Evolutionary conservation across 2,329 filamentous ascomycete genomes (phyloP).

Genomic region (Falciphora oryzae): DNA sequence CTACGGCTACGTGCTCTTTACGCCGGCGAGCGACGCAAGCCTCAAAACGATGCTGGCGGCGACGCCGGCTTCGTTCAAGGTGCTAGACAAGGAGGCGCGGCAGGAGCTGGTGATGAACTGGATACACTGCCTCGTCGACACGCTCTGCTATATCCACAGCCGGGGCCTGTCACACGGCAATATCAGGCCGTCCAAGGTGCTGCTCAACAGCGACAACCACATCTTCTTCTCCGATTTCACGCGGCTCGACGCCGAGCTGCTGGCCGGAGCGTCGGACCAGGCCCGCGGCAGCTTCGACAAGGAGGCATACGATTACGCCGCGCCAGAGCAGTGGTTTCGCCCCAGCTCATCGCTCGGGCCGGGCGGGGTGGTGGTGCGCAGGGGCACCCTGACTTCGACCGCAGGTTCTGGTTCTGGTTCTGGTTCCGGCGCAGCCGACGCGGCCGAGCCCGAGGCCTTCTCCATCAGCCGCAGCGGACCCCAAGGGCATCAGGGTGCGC

Average conservation of each 20-base stretch:
- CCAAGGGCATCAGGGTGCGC: background rate
- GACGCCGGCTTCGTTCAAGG: slow-evolving; percentile 37
- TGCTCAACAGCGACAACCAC: slow-evolving; percentile 58
- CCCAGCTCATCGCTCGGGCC: slow-evolving; percentile 20
- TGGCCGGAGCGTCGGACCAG: slow-evolving; percentile 30
- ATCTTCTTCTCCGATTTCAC: slow-evolving; percentile 63
- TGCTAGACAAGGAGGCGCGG: slow-evolving; percentile 24
- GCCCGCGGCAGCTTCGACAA: slow-evolving; percentile 52
- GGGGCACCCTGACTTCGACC: slow-evolving; percentile 24
- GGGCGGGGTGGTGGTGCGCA: slow-evolving; percentile 9
- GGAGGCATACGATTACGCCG: slow-evolving; percentile 67
- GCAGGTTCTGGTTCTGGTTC: slow-evolving; percentile 34
- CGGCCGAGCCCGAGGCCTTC: slow-evolving; percentile 23
- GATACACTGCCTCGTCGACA: slow-evolving; percentile 68
- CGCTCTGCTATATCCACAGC: slow-evolving; percentile 61
- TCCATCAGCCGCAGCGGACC: slow-evolving; percentile 27
- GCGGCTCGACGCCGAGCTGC: slow-evolving; percentile 37
- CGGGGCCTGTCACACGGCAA: slow-evolving; percentile 59
- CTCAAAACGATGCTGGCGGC: slow-evolving; percentile 62
- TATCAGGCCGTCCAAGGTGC: slow-evolving; percentile 65
- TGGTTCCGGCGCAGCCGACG: background rate
- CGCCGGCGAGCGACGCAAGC: slow-evolving; percentile 56
- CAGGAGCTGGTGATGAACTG: slow-evolving; percentile 61
- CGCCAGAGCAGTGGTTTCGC: slow-evolving; percentile 59
- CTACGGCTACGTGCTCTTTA: slow-evolving; percentile 59